Evolutionary conservation across 352 stramenopile genomes (phyloP).

Genomic region (Pseudoperonospora humuli): DNA sequence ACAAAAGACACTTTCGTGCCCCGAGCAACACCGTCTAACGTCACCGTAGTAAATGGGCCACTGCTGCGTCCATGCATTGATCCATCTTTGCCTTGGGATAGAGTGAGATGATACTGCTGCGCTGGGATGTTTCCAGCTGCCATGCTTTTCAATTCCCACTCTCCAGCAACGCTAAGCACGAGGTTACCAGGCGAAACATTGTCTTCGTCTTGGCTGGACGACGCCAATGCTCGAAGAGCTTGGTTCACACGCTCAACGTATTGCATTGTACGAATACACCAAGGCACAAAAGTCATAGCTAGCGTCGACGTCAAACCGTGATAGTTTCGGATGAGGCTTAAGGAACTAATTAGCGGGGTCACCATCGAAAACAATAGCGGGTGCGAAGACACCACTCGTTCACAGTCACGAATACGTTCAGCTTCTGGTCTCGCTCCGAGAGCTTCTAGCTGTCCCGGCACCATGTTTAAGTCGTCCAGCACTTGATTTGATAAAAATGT

Average conservation of each 20-base stretch:
- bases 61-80: slow-evolving; percentile 62
- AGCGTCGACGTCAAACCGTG: slow-evolving; percentile 59
- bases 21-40: slow-evolving; percentile 57
- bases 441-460: slow-evolving; percentile 13
- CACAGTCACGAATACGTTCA: slow-evolving; percentile 17
- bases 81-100: slow-evolving; percentile 62
- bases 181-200: slow-evolving; percentile 29
- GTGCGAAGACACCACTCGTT: slow-evolving; percentile 32
- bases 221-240: slow-evolving; percentile 27
- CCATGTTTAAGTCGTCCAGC: slow-evolving; percentile 19
- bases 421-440: slow-evolving; percentile 12
- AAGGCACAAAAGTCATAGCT: slow-evolving; percentile 69
- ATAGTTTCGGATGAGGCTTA: slow-evolving; percentile 61
- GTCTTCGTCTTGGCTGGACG: slow-evolving; percentile 18
- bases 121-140: slow-evolving; percentile 79
- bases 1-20: slow-evolving; percentile 81
- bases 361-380: slow-evolving; percentile 54
- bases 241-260: slow-evolving; percentile 60
- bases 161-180: slow-evolving; percentile 59
- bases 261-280: slow-evolving; percentile 61
- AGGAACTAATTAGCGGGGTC: slow-evolving; percentile 53
- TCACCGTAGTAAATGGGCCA: slow-evolving; percentile 78
- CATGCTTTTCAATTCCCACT: slow-evolving; percentile 86
- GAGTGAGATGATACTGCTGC: slow-evolving; percentile 76
- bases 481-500: slow-evolving; percentile 34